Conservation (phyloP, 345 rosid genomes). For the Moringa oleifera region DNA sequence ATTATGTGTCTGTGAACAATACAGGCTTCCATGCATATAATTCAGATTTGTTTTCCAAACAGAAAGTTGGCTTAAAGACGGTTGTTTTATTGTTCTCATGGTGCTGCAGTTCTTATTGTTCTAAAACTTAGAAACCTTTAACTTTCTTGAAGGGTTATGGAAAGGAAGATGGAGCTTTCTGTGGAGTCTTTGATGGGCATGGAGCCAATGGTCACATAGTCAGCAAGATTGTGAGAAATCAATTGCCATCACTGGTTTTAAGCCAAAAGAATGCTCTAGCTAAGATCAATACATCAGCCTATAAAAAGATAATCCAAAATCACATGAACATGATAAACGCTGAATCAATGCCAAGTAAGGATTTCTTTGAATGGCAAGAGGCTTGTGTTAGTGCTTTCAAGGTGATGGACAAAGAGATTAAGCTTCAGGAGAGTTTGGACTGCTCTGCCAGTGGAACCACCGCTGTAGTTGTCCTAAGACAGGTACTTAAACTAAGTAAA, state of each 20-base stretch:
- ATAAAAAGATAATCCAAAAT: background rate
- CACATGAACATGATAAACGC: background rate
- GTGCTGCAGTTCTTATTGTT: too few relatives aligned
- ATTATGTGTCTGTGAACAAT: too few relatives aligned
- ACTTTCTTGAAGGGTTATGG: slow-evolving; percentile 90
- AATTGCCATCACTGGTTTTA: slow-evolving; percentile 51
- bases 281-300: background rate
- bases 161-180: slow-evolving; percentile 43
- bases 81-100: too few relatives aligned
- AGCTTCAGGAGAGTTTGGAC: slow-evolving; percentile 54
- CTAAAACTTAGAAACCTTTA: too few relatives aligned
- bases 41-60: too few relatives aligned
- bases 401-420: slow-evolving; percentile 65
- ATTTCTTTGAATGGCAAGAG: slow-evolving; percentile 34
- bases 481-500: slow-evolving; percentile 27
- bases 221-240: slow-evolving; percentile 62
- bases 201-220: slow-evolving; percentile 69
- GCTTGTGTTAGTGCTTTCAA: slow-evolving; percentile 46
- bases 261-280: slow-evolving; percentile 39
- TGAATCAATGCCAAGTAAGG: slow-evolving; percentile 9
- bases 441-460: slow-evolving; percentile 76
- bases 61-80: too few relatives aligned
- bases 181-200: slow-evolving; percentile 90
- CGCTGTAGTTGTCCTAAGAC: slow-evolving; percentile 62
- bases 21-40: too few relatives aligned